Evolutionary conservation across 352 stramenopile genomes (phyloP), one percentile per base, ranked within the genome.

Genomic region (Pythium sukuiense): DNA sequence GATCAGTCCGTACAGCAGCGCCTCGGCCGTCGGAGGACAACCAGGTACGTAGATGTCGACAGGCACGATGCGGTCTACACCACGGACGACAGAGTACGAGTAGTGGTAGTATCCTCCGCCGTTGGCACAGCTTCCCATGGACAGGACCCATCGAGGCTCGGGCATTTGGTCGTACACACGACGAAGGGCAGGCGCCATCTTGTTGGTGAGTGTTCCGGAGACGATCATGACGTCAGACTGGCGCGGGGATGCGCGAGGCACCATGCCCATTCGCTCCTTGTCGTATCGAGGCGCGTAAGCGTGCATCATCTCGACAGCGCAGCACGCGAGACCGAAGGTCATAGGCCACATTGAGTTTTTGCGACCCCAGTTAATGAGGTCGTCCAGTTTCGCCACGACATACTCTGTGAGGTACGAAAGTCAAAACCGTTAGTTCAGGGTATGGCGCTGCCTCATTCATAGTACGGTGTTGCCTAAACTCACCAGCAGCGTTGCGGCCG

Each of bases 11-110:
- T 99, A 99, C 39, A 99, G 79, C 50, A 99, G 79, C 24, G 96
- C 98, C 75, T 99, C 98, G 2, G 97, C 96, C 13, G 97, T 99
- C 3, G 98, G 98, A 56, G 98, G 98, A 72, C 98, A 99, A 11
- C 97, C 97, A 0, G 98, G 98, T n/a, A 99, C 97, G 76, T 99
- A 99, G 72, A 99, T 99, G 79, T 99, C 98, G 16, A 99, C 97
- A 18, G 98, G 98, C 43, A 99, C 81, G 49, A 99, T 92, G 62
- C 97, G 90, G 80, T 99, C 97, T 64, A 97, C 98, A 30, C 98
- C 98, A 64, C 97, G 89, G 35, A 99, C 97, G 24, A 99, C 96
- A 2, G 90, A 77, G 79, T 99, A 99, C 55, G 96, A 99, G 85
- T 99, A 99, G 71, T 93, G 84, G 76, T 93, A 95, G 76, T 95